Conservation (phyloP, 2,329 filamentous ascomycete species). For the Penicillium concentricum region DNA sequence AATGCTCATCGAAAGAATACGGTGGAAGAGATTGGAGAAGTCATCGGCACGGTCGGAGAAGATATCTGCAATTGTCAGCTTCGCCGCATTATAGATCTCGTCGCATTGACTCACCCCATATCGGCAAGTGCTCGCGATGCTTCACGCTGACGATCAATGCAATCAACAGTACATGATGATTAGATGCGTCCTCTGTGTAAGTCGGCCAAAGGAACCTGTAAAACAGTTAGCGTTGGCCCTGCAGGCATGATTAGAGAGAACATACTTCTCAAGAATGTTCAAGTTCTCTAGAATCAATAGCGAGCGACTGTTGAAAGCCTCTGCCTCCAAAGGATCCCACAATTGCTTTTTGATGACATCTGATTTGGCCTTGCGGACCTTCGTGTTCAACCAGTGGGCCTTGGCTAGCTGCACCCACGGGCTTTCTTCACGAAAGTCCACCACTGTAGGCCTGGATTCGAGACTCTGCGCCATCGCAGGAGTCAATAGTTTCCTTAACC, state of each 20-base stretch:
- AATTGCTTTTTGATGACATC: conserved; percentile 83
- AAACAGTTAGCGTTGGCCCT: conserved; percentile 21
- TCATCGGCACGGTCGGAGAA: conserved; percentile 76
- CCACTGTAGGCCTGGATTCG: conserved; percentile 44
- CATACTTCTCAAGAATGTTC: conserved; percentile 79
- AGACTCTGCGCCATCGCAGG: conserved; percentile 59
- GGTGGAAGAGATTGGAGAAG: conserved; percentile 86
- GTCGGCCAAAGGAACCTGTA: conserved; percentile 88
- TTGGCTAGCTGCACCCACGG: conserved; percentile 69
- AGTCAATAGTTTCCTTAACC: conserved; percentile 39
- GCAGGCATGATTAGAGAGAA: background rate
- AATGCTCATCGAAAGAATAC: conserved; percentile 81
- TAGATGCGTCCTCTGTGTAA: conserved; percentile 83
- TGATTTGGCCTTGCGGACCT: conserved; percentile 71
- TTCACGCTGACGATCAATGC: conserved; percentile 85
- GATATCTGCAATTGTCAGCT: conserved; percentile 55
- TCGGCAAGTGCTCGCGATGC: conserved; percentile 78
- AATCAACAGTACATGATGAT: conserved; percentile 86
- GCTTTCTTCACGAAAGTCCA: conserved; percentile 43
- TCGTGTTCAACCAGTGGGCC: conserved; percentile 78
- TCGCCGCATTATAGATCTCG: background rate
- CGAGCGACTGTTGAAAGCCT: conserved; percentile 73
- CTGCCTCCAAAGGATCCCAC: conserved; percentile 83
- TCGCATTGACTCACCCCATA: conserved; percentile 67
- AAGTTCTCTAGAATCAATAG: conserved; percentile 83